phyloP scores from a whole-genome alignment of 331 rosid genomes.

The Pyrus hybrid region DNA sequence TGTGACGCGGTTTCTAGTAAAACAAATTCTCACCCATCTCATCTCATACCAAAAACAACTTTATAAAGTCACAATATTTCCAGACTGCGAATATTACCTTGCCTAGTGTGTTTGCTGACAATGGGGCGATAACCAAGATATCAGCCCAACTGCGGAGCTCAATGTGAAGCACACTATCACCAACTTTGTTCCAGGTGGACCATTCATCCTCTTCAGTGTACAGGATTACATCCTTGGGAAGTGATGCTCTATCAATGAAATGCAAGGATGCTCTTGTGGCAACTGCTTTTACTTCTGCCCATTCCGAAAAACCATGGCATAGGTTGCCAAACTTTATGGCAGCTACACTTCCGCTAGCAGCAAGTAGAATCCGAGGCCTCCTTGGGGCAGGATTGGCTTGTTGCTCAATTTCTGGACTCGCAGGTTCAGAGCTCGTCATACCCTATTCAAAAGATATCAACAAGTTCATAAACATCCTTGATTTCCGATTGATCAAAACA shows the following conservation, averaged over 20 bases:
- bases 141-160: slow-evolving; percentile 89
- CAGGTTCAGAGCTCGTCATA: slow-evolving; percentile 44
- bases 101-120: slow-evolving; percentile 82
- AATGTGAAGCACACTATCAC: slow-evolving; percentile 68
- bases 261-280: slow-evolving; percentile 50
- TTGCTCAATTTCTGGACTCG: slow-evolving; percentile 20
- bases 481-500: background rate
- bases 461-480: slow-evolving; percentile 5
- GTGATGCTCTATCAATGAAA: slow-evolving; percentile 45
- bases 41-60: background rate
- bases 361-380: slow-evolving; percentile 73
- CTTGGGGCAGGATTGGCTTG: slow-evolving; percentile 14
- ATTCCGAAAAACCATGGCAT: slow-evolving; percentile 49
- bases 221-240: slow-evolving; percentile 35
- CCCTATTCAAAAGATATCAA: slow-evolving; percentile 15
- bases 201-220: slow-evolving; percentile 66
- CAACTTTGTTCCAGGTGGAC: slow-evolving; percentile 62
- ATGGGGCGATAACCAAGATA: slow-evolving; percentile 79
- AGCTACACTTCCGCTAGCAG: slow-evolving; percentile 79
- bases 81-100: slow-evolving; percentile 51
- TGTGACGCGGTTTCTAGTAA: background rate
- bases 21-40: background rate
- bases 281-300: slow-evolving; percentile 82
- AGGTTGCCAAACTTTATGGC: slow-evolving; percentile 49
- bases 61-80: background rate